Evolutionary conservation across 257 asterid genomes (phyloP).

Genomic region (Catharanthus roseus): DNA sequence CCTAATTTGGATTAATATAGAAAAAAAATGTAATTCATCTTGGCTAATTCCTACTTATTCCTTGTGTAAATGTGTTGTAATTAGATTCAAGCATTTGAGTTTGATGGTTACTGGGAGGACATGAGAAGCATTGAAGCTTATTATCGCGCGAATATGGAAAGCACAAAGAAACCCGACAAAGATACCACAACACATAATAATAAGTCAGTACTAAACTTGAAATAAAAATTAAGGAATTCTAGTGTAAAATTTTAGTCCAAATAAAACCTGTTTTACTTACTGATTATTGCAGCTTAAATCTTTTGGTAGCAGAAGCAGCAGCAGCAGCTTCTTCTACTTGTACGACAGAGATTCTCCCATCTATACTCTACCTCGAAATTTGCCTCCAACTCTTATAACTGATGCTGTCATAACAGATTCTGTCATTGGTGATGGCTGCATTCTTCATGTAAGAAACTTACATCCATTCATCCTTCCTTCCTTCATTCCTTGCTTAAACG

Average conservation of each 20-base stretch:
- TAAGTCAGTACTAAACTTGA: constrained; percentile 42
- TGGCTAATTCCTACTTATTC: too few relatives aligned
- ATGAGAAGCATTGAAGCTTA: constrained; percentile 74
- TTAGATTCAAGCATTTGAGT: constrained; percentile 56
- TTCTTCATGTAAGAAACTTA: constrained; percentile 52
- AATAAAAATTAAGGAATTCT: constrained; percentile 1
- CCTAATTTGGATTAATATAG: too few relatives aligned
- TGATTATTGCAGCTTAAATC: background rate
- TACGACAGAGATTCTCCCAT: constrained; percentile 55
- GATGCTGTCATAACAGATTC: constrained; percentile 74
- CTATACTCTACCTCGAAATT: constrained; percentile 76
- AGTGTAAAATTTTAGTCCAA: too few relatives aligned
- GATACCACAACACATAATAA: too few relatives aligned
- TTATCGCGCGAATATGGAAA: constrained; percentile 70
- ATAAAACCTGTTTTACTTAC: too few relatives aligned
- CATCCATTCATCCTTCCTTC: background rate
- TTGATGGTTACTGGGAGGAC: constrained; percentile 83
- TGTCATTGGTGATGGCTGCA: constrained; percentile 74
- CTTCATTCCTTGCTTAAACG: too few relatives aligned
- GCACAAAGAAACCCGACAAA: constrained; percentile 35
- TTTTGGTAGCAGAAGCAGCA: constrained; percentile 45
- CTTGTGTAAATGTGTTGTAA: too few relatives aligned
- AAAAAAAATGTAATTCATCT: too few relatives aligned
- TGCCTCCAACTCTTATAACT: constrained; percentile 75
- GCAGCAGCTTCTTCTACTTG: too few relatives aligned